These are phyloP conservation scores for Tricholoma sp. DNA, from an alignment of 768 basidiomycete species.

Conservation along the genomic window DNA sequence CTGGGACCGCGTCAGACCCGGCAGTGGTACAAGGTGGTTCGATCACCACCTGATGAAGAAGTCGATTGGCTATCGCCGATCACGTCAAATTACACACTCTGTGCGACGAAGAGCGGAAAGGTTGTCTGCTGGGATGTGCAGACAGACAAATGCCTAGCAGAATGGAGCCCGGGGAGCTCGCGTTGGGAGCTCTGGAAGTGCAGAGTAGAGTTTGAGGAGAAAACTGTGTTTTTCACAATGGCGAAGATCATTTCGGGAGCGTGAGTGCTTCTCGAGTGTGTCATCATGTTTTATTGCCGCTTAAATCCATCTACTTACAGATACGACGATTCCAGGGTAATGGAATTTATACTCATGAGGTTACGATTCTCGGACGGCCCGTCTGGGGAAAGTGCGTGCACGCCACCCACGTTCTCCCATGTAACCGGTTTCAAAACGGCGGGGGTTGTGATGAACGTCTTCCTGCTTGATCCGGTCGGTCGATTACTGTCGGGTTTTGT, in stretches of 20 bases:
- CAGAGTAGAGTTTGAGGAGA: conserved; percentile 66
- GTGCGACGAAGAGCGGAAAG: conserved; percentile 69
- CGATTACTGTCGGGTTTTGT: conserved; percentile 63
- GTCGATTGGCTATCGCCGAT: conserved; percentile 77
- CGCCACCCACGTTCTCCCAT: conserved; percentile 47
- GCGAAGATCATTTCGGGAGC: conserved; percentile 51
- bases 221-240: conserved; percentile 73
- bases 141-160: conserved; percentile 52
- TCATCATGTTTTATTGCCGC: not conserved
- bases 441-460: conserved; percentile 74
- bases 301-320: conserved; percentile 20
- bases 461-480: conserved; percentile 60
- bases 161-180: conserved; percentile 56
- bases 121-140: conserved; percentile 77
- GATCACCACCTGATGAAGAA: conserved; percentile 60
- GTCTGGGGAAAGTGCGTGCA: conserved; percentile 31
- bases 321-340: conserved; percentile 56
- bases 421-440: conserved; percentile 60
- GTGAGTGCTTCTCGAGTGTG: conserved; percentile 29
- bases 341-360: conserved; percentile 70
- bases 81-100: conserved; percentile 71
- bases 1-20: conserved; percentile 12
- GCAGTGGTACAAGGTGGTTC: conserved; percentile 65
- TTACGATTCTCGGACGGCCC: conserved; percentile 52
- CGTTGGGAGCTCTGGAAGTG: conserved; percentile 77